These are phyloP conservation scores for Fusarium sp. DNA, from an alignment of 2,329 filamentous ascomycete genomes.

Conservation along the genomic window DNA sequence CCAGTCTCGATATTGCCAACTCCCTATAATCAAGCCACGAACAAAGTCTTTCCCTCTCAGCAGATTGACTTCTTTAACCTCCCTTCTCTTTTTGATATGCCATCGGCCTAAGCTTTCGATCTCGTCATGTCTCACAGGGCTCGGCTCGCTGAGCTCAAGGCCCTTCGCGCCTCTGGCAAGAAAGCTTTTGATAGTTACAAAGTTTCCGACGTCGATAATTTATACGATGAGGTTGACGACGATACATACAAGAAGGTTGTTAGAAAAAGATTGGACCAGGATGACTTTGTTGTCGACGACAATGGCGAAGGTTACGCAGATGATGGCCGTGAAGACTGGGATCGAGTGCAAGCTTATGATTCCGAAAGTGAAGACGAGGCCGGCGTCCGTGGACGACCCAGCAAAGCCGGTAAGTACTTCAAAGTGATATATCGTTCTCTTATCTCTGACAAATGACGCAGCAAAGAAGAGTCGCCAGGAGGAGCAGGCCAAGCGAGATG, in stretches of 20 bases:
- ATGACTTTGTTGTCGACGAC: conserved; percentile 99
- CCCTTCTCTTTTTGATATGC: conserved; percentile 36
- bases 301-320: conserved; percentile 97
- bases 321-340: conserved; percentile 95
- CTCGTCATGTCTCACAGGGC: conserved; percentile 57
- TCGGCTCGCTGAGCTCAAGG: conserved; percentile 81
- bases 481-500: conserved; percentile 85
- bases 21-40: conserved; percentile 9
- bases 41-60: background rate
- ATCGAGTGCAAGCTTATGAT: conserved; percentile 75
- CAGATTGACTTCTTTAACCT: background rate
- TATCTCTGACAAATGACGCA: conserved; percentile 49
- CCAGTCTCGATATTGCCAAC: conserved; percentile 15
- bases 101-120: conserved; percentile 31
- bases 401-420: conserved; percentile 62
- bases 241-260: conserved; percentile 98
- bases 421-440: background rate
- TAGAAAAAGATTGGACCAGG: conserved; percentile 85
- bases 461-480: conserved; percentile 91
- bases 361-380: conserved; percentile 75
- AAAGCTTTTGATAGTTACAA: conserved; percentile 90
- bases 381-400: conserved; percentile 59
- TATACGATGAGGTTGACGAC: conserved; percentile 98
- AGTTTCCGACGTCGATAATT: conserved; percentile 82
- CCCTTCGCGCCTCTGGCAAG: conserved; percentile 88